A percentile compares a stretch with the other conserved stretches of the same genome.
Evolutionary conservation across 148 eudicot species (phyloP).

Genomic region (Cornus controversa): DNA sequence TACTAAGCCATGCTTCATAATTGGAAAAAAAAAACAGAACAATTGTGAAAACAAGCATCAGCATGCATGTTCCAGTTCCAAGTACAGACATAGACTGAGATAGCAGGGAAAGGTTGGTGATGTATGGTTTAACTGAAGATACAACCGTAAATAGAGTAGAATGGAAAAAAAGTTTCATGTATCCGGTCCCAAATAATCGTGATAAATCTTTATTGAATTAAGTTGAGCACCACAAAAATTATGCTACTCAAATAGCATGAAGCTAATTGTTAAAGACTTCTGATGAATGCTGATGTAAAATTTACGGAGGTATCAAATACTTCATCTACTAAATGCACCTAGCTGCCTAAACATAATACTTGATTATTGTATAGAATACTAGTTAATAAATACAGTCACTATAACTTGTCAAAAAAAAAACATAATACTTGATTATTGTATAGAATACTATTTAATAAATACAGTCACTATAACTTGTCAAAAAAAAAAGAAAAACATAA

Average conservation of each 20-base stretch:
- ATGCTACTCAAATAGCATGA: background rate
- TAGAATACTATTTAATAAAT: background rate
- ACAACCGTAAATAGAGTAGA: background rate
- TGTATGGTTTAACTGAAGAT: background rate
- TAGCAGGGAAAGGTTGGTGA: too few relatives aligned
- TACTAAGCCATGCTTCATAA: too few relatives aligned
- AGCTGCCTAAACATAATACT: background rate
- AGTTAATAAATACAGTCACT: background rate
- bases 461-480: too few relatives aligned
- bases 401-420: too few relatives aligned
- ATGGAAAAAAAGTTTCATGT: background rate
- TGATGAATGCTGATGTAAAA: background rate
- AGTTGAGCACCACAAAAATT: background rate
- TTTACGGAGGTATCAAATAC: too few relatives aligned
- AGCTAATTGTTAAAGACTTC: background rate
- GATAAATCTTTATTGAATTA: too few relatives aligned
- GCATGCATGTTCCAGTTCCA: too few relatives aligned
- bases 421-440: background rate
- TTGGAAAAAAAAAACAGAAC: too few relatives aligned
- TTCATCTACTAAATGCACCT: background rate
- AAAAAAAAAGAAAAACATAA: too few relatives aligned
- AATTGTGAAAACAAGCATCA: too few relatives aligned
- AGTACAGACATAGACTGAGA: too few relatives aligned
- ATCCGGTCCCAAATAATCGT: too few relatives aligned
- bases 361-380: background rate